These are phyloP conservation scores for Nigrospora oryzae DNA, from an alignment of 2,329 filamentous ascomycete species.

Conservation along the genomic window DNA sequence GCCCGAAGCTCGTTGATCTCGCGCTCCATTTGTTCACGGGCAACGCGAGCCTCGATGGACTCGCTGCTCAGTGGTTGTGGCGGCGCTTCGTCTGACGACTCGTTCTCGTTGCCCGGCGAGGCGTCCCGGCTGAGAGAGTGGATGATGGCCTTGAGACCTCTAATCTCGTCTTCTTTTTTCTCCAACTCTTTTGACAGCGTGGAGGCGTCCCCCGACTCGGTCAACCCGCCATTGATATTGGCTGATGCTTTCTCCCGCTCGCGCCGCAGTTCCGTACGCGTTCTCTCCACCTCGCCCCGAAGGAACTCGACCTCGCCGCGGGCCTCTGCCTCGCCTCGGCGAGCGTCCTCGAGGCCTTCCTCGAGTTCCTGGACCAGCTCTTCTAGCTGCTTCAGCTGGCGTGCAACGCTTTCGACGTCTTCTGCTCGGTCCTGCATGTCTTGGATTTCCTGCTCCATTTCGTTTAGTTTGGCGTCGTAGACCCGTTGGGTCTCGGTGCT, in stretches of 20 bases:
- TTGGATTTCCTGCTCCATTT: constrained; percentile 72
- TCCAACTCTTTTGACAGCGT: constrained; percentile 67
- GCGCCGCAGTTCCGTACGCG: constrained; percentile 75
- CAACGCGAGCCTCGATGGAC: constrained; percentile 45
- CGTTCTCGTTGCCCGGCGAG: constrained; percentile 31
- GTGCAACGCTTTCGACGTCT: constrained; percentile 85
- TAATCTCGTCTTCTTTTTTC: constrained; percentile 94
- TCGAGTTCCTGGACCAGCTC: constrained; percentile 95
- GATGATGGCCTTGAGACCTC: constrained; percentile 94
- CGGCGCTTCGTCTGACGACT: constrained; percentile 27
- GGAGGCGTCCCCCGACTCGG: constrained; percentile 28
- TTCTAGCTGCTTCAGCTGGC: constrained; percentile 88
- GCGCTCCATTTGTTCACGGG: constrained; percentile 64
- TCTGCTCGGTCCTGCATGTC: constrained; percentile 76
- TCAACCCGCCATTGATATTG: constrained; percentile 40
- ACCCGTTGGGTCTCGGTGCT: constrained; percentile 93
- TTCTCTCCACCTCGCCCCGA: constrained; percentile 87
- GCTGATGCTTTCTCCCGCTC: constrained; percentile 77
- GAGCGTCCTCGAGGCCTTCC: constrained; percentile 89
- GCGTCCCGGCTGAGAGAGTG: constrained; percentile 83
- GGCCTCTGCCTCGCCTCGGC: constrained; percentile 89
- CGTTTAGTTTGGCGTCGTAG: constrained; percentile 87
- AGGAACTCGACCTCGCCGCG: constrained; percentile 93
- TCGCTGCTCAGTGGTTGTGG: too few relatives aligned
- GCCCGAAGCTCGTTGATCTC: constrained; percentile 73